Percentiles rank a stretch among this genome's conserved stretches.
These are phyloP conservation scores for Ichthyophthirius multifiliis DNA, from an alignment of 169 alveolate genomes.

Conservation along the genomic window DNA sequence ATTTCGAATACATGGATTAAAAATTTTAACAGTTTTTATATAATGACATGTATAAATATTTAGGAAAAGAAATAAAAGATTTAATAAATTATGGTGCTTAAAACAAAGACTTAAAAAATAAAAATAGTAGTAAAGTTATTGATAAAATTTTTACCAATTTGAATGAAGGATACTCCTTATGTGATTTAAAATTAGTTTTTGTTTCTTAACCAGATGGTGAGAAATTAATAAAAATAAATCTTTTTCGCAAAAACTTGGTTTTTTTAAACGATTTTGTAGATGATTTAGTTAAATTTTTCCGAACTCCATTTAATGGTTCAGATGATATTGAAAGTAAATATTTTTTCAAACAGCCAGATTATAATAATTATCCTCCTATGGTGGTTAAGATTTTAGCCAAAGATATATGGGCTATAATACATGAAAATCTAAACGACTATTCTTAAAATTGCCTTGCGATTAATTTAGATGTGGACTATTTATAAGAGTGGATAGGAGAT, in stretches of 20 bases:
- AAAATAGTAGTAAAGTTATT: too few species aligned
- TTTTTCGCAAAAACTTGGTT: constrained; percentile 19
- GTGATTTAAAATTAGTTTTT: constrained; percentile 12
- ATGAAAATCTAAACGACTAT: constrained; percentile 4
- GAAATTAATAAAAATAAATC: constrained; percentile 32
- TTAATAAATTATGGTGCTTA: too few species aligned
- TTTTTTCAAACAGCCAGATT: constrained; percentile 14
- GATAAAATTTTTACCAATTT: too few species aligned
- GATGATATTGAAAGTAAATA: not conserved
- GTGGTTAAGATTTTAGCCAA: constrained; percentile 10
- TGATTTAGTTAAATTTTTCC: constrained; percentile 20
- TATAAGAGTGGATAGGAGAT: constrained; percentile 34
- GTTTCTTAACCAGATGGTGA: constrained; percentile 40
- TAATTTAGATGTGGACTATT: constrained; percentile 10
- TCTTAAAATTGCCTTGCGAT: constrained; percentile 12
- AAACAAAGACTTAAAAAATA: too few species aligned
- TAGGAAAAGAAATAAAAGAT: too few species aligned
- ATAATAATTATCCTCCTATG: constrained; percentile 40
- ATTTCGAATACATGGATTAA: too few species aligned
- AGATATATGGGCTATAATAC: constrained; percentile 29
- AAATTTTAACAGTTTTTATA: too few species aligned
- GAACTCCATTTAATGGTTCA: constrained; percentile 33
- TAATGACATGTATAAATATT: too few species aligned
- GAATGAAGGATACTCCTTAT: too few species aligned
- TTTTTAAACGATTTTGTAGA: constrained; percentile 27